phyloP scores from a whole-genome alignment of 2,329 filamentous ascomycete genomes.

The Malbranchea zuffiana region DNA sequence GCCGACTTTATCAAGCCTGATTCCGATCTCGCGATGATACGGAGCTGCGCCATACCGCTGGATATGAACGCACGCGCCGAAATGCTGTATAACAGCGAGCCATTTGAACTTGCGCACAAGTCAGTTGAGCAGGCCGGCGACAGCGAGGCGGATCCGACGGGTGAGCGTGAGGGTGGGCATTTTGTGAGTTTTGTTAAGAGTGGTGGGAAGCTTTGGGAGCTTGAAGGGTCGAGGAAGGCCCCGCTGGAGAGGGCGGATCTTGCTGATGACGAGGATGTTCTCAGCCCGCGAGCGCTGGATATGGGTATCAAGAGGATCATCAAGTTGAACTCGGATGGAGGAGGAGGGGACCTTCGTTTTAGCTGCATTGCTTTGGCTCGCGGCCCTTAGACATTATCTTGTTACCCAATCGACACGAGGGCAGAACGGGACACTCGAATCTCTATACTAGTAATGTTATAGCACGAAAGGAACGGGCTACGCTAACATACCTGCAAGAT shows the following conservation, averaged over 20 bases:
- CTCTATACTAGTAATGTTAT: too few relatives aligned
- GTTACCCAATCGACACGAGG: too few relatives aligned
- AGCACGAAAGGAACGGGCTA: too few relatives aligned
- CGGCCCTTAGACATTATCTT: too few relatives aligned
- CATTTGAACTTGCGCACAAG: constrained; percentile 17
- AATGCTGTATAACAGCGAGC: constrained; percentile 37
- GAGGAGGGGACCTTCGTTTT: constrained; percentile 11
- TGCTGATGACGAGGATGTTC: constrained; percentile 22
- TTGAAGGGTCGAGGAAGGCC: constrained; percentile 25
- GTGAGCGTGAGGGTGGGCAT: constrained; percentile 17
- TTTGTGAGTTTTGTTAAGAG: constrained; percentile 29
- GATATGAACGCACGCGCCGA: constrained; percentile 38
- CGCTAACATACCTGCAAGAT: too few relatives aligned
- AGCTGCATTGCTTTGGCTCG: constrained; percentile 13
- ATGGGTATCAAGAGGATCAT: constrained; percentile 19
- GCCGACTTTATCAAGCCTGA: constrained; percentile 33
- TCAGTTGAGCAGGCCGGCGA: constrained; percentile 19
- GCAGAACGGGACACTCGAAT: too few relatives aligned
- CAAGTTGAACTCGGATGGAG: constrained; percentile 11
- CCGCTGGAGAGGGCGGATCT: constrained; percentile 23
- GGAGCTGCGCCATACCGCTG: constrained; percentile 36
- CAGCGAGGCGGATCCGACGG: constrained; percentile 16
- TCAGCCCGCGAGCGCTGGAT: constrained; percentile 22
- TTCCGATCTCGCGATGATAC: constrained; percentile 37
- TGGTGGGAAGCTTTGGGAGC: constrained; percentile 26